Evolutionary conservation across 805 yeast species (phyloP), one percentile per base, ranked within the genome.

Genomic region (Metschnikowia similis): DNA sequence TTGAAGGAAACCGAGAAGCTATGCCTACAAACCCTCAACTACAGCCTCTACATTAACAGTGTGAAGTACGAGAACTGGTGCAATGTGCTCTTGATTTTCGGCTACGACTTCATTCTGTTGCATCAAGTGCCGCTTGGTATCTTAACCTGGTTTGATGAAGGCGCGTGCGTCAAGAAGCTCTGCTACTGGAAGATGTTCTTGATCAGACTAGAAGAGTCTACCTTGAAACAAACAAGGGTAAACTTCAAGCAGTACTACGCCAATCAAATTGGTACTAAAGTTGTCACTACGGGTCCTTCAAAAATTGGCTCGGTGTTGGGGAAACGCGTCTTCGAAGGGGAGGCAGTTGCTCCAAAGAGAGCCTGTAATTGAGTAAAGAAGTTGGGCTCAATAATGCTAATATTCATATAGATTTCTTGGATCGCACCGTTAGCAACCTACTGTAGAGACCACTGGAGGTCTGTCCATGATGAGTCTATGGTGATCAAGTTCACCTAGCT

Each of bases 11-110:
- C 82, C 49, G 96, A 89, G 66, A 58, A 75, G 29, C 64, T 71
- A 6, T 71, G 85, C 17, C 74, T 88, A 54, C 61, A 66, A 35
- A 64, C 75, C 6, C 71, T 88, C 48, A 75, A 82, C 58, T 87
- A 84, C 71, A 71, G 79, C 38, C 62, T 85, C 30, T 79, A 76
- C 63, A 70, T 87, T 39, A 77, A 80, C 41, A 72, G 68, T 28
- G 64, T 65, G 21, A 70, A 72, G 36, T 83, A 79, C 59, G 75
- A 72, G 50, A 72, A 71, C 53, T 73, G 77, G 77, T 73, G 78
- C 59, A 71, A 73, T 53, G 63, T 72, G 38, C 60, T 73, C 28
- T 57, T 69, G 37, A 70, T 73, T 29, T 71, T 73, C 54, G 76
- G 75, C 13, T 73, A 73, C 54, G 77, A 73, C 53, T 73, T 73